These are phyloP conservation scores for Rhodamnia argentea DNA, from an alignment of 345 rosid species.

Conservation along the genomic window DNA sequence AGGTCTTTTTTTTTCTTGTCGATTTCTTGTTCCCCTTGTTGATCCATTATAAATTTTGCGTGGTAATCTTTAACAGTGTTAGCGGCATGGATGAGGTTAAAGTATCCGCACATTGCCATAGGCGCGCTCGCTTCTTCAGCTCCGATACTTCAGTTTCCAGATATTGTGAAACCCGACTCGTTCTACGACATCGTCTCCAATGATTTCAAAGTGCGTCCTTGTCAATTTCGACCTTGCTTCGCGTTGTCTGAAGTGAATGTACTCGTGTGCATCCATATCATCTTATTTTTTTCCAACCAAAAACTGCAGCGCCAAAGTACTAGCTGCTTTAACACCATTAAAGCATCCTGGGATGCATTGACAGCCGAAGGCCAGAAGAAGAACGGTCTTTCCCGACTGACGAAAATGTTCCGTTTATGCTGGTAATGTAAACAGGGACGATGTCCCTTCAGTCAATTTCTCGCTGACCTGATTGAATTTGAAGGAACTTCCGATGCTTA, in stretches of 20 bases:
- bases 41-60: not conserved
- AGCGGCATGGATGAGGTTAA: conserved; percentile 98
- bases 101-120: conserved; percentile 80
- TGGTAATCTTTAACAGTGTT: conserved; percentile 47
- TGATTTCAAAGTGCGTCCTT: conserved; percentile 51
- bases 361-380: conserved; percentile 44
- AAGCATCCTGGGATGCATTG: conserved; percentile 63
- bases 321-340: conserved; percentile 75
- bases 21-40: not conserved
- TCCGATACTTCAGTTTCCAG: conserved; percentile 88
- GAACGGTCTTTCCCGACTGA: conserved; percentile 59
- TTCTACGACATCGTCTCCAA: conserved; percentile 79
- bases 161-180: conserved; percentile 67
- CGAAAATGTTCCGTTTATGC: conserved; percentile 61
- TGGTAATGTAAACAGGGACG: conserved; percentile 26
- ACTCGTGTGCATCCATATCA: not conserved
- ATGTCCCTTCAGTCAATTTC: not conserved
- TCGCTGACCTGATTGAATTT: not conserved
- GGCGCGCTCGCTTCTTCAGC: conserved; percentile 95
- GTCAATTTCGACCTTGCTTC: not conserved
- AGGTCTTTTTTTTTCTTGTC: not conserved
- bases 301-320: conserved; percentile 61
- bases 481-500: not conserved
- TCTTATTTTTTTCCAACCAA: not conserved
- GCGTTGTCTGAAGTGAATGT: not conserved